phyloP scores from a whole-genome alignment of 140 eudicot genomes.

The Senecio squalidus region DNA sequence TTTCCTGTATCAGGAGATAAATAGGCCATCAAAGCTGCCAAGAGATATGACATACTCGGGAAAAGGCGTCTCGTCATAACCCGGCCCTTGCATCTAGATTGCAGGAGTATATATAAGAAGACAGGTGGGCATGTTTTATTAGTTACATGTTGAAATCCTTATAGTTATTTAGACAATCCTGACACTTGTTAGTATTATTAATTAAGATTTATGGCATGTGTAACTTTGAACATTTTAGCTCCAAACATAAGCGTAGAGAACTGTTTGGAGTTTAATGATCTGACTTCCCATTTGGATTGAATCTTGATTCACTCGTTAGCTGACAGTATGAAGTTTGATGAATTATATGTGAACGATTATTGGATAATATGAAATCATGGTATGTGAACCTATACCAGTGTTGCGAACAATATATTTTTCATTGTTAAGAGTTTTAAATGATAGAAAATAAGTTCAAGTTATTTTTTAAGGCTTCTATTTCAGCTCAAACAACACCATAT shows the following conservation, averaged over 20 bases:
- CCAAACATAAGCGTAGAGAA: constrained; percentile 25
- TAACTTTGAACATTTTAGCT: constrained; percentile 15
- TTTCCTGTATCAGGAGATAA: constrained; percentile 19
- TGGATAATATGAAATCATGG: neutral
- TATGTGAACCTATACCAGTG: no score
- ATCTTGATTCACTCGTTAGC: constrained; percentile 7
- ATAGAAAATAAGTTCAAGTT: neutral
- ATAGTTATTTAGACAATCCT: constrained; percentile 6
- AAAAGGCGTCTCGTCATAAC: constrained; percentile 32
- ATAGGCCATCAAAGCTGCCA: constrained; percentile 4
- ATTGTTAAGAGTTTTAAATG: neutral
- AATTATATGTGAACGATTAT: neutral
- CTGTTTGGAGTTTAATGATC: constrained; percentile 18
- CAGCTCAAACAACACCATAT: no score
- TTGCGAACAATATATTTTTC: neutral
- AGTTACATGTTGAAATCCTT: neutral
- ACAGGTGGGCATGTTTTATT: constrained; percentile 3
- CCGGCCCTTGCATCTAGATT: constrained; percentile 22
- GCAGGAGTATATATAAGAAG: constrained; percentile 27
- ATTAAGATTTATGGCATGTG: constrained; percentile 19
- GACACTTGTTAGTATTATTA: constrained; percentile 30
- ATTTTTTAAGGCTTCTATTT: no score
- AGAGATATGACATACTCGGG: no score
- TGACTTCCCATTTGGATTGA: constrained; percentile 8
- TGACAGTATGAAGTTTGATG: constrained; percentile 9